A percentile compares a stretch with the other conserved stretches of the same genome.
phyloP scores from a whole-genome alignment of 257 asterid species.

The Anisodus acutangulus region DNA sequence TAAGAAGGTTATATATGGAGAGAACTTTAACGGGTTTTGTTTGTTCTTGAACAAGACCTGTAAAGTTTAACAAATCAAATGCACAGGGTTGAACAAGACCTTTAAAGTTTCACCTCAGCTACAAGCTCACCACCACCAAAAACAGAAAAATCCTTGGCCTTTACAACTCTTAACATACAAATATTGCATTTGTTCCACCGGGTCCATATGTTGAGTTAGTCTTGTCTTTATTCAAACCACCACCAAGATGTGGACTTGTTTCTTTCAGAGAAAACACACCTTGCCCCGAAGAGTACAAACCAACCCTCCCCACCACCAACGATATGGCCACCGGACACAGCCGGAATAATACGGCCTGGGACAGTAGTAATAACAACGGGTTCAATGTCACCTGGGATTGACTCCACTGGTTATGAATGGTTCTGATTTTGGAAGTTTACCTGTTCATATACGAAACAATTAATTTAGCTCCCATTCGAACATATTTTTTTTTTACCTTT shows the following conservation, averaged over 20 bases:
- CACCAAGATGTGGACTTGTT: slow-evolving; percentile 82
- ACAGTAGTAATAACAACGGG: slow-evolving; percentile 66
- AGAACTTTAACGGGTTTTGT: too few relatives aligned
- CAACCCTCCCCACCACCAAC: slow-evolving; percentile 35
- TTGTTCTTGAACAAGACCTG: too few relatives aligned
- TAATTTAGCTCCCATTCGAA: neutral
- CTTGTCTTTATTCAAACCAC: slow-evolving; percentile 59
- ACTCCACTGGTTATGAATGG: slow-evolving; percentile 56
- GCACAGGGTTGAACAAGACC: slow-evolving; percentile 35
- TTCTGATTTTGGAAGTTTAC: slow-evolving; percentile 49
- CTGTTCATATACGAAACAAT: neutral
- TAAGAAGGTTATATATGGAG: neutral
- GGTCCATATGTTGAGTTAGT: slow-evolving; percentile 68
- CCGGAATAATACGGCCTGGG: slow-evolving; percentile 54
- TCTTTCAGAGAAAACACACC: slow-evolving; percentile 71
- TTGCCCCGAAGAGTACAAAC: slow-evolving; percentile 29
- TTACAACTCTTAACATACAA: slow-evolving; percentile 67
- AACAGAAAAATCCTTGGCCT: slow-evolving; percentile 57
- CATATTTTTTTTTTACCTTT: too few relatives aligned
- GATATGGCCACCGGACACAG: slow-evolving; percentile 35
- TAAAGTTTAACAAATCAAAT: neutral
- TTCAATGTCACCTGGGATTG: slow-evolving; percentile 61
- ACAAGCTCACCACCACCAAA: slow-evolving; percentile 65
- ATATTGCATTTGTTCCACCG: slow-evolving; percentile 89
- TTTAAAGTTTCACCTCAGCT: slow-evolving; percentile 78